Base-by-base conservation (phyloP, 225 moss, liverwort and hornwort genomes). In the Climacium dendroides region DNA sequence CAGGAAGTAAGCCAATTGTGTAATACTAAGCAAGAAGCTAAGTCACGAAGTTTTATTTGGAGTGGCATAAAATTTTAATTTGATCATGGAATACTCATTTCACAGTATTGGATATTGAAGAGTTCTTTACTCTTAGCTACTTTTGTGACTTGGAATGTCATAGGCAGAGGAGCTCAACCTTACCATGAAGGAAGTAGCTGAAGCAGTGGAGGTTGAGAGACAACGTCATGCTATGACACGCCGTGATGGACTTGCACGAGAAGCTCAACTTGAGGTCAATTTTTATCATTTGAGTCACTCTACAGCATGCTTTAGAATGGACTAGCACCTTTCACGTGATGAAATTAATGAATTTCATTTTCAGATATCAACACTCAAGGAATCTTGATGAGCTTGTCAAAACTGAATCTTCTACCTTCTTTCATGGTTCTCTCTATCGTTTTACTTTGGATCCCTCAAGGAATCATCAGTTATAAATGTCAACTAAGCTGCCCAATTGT, bases 141-240 rank as follows among this genome's bases (percentile, higher is more conserved):
- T 88, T 60, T 58, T 71, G 43, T 85, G 81, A 66, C 45, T 79
- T 58, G 15, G n/a, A 80, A 48, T 91, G 24, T 87, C 52, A 5
- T 29, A 95, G 94, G 94, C 95, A 78, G 93, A 92, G 66, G 96
- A 96, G 88, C 92, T 96, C 70, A 94, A 93, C 65, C 78, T 92
- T 81, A 95, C 89, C 85, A 95, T 95, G 94, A 91, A 87, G 84
- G 94, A 96, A 90, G 95, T 95, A 58, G 88, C 92, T 43, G 94
- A 95, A 86, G 95, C 93, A 54, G 92, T 96, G 88, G 96, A 96
- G 84, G 63, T 93, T 87, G 96, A 96, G 83, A 95, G 93, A 85
- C 95, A 94, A 91, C 92, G 87, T 61, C 96, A 96, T 87, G 89
- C 86, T 87, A 63, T 90, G 79, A 90, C 91, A 78, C 91, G 96